Conservation (phyloP, 768 basidiomycete species). For the Mycena albidolilacea region DNA sequence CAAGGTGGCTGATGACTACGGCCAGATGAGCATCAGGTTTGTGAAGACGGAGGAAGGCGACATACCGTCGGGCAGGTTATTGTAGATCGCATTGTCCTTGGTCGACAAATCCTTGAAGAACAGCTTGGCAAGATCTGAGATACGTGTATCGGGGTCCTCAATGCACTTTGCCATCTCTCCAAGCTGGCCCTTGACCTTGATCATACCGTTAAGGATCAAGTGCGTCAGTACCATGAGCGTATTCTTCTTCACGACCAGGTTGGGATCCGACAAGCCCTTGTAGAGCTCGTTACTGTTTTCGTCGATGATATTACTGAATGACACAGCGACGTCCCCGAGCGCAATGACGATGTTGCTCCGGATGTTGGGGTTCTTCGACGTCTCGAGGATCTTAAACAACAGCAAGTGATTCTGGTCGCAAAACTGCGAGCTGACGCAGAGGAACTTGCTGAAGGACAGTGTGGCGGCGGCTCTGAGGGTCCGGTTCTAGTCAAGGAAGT, state of each 20-base stretch:
- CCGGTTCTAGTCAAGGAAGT: slow-evolving; percentile 70
- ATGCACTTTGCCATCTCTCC: slow-evolving; percentile 99
- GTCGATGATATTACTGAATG: slow-evolving; percentile 97
- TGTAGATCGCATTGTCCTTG: slow-evolving; percentile 99
- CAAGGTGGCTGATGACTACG: slow-evolving; percentile 94
- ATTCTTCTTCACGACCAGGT: slow-evolving; percentile 97
- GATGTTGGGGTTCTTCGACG: slow-evolving; percentile 90
- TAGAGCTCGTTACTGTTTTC: slow-evolving; percentile 98
- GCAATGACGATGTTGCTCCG: slow-evolving; percentile 98
- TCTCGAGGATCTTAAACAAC: slow-evolving; percentile 95
- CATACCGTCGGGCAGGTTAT: slow-evolving; percentile 96
- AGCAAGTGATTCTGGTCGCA: slow-evolving; percentile 92
- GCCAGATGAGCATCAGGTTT: slow-evolving; percentile 21
- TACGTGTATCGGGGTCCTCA: slow-evolving; percentile 89
- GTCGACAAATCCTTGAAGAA: slow-evolving; percentile 97
- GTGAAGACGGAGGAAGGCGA: not conserved
- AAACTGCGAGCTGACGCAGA: slow-evolving; percentile 95
- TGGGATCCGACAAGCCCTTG: slow-evolving; percentile 89
- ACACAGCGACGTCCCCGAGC: slow-evolving; percentile 96
- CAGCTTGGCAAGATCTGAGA: slow-evolving; percentile 95
- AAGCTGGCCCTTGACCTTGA: slow-evolving; percentile 99
- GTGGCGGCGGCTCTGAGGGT: slow-evolving; percentile 90
- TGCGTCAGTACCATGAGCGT: slow-evolving; percentile 99
- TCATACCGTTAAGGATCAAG: slow-evolving; percentile 98
- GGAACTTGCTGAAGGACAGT: slow-evolving; percentile 93